Percentiles rank a stretch among this genome's conserved stretches.
Conservation (phyloP, 768 basidiomycete genomes). For the Myochromella boudieri region DNA sequence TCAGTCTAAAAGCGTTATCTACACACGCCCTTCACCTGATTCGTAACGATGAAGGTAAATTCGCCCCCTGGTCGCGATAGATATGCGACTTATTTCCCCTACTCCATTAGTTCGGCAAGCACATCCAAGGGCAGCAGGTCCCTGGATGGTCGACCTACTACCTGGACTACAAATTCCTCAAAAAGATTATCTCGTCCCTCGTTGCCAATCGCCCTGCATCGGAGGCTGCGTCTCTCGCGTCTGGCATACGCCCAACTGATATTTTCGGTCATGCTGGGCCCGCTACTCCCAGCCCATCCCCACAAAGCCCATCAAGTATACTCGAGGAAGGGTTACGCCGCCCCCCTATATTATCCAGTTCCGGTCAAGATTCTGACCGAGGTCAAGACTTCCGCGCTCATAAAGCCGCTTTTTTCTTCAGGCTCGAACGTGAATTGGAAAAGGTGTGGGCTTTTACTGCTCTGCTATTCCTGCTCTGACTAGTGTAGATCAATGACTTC, state of each 20-base stretch:
- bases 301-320: slow-evolving; percentile 29
- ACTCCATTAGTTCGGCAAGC: slow-evolving; percentile 88
- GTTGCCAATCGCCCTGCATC: slow-evolving; percentile 87
- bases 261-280: slow-evolving; percentile 30
- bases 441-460: slow-evolving; percentile 58
- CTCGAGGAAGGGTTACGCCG: slow-evolving; percentile 43
- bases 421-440: slow-evolving; percentile 94
- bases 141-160: slow-evolving; percentile 97
- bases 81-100: slow-evolving; percentile 11
- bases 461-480: slow-evolving; percentile 3
- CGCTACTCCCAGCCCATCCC: slow-evolving; percentile 27
- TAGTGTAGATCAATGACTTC: slow-evolving; percentile 88
- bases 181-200: slow-evolving; percentile 97
- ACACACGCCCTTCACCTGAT: slow-evolving; percentile 13
- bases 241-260: slow-evolving; percentile 74
- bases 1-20: slow-evolving; percentile 12
- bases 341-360: slow-evolving; percentile 60
- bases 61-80: slow-evolving; percentile 10
- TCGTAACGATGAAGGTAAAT: slow-evolving; percentile 23
- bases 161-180: slow-evolving; percentile 97
- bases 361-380: slow-evolving; percentile 67
- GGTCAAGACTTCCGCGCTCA: slow-evolving; percentile 90
- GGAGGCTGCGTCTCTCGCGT: slow-evolving; percentile 84
- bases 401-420: slow-evolving; percentile 98
- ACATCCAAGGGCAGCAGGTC: slow-evolving; percentile 92